These are phyloP conservation scores for Pholiota adiposa DNA, from an alignment of 1,284 basidiomycete species.

Conservation along the genomic window DNA sequence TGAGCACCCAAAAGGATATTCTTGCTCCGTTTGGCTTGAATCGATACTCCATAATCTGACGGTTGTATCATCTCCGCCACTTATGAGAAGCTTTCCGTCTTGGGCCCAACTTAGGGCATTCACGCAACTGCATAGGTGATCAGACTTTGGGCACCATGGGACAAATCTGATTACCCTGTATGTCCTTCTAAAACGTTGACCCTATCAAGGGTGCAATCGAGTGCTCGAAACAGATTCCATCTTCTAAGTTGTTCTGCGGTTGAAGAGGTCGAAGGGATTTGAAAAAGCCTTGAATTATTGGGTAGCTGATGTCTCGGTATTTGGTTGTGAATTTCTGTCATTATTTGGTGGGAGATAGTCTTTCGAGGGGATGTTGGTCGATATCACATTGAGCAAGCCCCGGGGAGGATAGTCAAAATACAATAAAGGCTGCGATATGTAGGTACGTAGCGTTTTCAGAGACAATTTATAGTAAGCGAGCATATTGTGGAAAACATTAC, in stretches of 20 bases:
- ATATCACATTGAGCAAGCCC: not conserved
- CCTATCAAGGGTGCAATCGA: constrained; percentile 33
- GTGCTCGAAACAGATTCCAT: constrained; percentile 24
- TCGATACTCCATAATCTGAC: constrained; percentile 52
- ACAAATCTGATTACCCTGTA: constrained; percentile 52
- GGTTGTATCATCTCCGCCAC: constrained; percentile 83
- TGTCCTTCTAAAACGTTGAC: constrained; percentile 76
- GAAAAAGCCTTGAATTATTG: not conserved
- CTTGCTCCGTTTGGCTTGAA: constrained; percentile 51
- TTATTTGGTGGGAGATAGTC: not conserved
- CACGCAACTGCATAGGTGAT: constrained; percentile 60
- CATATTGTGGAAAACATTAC: no score
- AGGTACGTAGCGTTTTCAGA: no score
- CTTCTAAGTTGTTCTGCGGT: constrained; percentile 27
- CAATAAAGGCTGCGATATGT: no score
- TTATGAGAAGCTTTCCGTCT: constrained; percentile 75
- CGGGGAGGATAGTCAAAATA: no score
- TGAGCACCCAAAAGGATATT: constrained; percentile 71
- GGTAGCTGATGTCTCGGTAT: not conserved
- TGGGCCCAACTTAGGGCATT: constrained; percentile 87
- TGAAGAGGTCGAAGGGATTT: constrained; percentile 18
- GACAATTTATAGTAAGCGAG: no score
- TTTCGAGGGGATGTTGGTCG: not conserved
- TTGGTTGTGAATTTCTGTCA: not conserved
- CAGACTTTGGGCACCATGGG: not conserved